A percentile compares a stretch with the other conserved stretches of the same genome.
These are phyloP conservation scores for Coemansia reversa DNA, from an alignment of 192 early-diverging fungal species.

Conservation along the genomic window DNA sequence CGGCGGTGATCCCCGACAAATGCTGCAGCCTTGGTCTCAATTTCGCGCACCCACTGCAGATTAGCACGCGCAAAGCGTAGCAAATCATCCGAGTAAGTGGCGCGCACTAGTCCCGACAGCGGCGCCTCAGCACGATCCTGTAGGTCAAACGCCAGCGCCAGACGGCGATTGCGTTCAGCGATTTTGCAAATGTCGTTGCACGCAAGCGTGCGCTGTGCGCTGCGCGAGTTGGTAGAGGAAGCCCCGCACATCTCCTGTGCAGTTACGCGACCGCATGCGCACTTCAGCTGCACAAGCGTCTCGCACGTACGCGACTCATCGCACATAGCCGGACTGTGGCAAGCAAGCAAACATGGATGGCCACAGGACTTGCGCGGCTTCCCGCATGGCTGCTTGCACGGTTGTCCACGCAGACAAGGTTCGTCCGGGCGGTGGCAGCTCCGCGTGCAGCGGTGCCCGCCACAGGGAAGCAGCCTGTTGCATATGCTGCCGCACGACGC, in stretches of 20 bases:
- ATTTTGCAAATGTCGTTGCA: conserved; percentile 85
- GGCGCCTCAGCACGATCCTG: conserved; percentile 48
- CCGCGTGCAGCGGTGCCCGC: conserved; percentile 76
- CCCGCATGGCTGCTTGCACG: conserved; percentile 73
- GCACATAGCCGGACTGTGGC: conserved; percentile 78
- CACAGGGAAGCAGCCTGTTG: conserved; percentile 59
- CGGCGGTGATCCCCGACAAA: conserved; percentile 64
- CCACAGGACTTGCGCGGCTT: conserved; percentile 78
- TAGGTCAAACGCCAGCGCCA: conserved; percentile 79
- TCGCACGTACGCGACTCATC: conserved; percentile 73
- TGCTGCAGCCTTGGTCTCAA: conserved; percentile 65
- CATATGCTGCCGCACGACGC: conserved; percentile 66
- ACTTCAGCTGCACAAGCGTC: conserved; percentile 58
- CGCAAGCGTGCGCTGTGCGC: conserved; percentile 47
- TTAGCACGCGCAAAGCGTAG: conserved; percentile 67
- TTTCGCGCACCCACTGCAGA: conserved; percentile 62
- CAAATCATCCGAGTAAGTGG: conserved; percentile 63
- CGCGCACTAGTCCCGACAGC: conserved; percentile 35
- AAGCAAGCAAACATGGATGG: conserved; percentile 71
- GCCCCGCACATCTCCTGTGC: conserved; percentile 69
- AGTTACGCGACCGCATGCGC: conserved; percentile 72
- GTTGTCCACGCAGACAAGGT: conserved; percentile 62
- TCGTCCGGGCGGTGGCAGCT: conserved; percentile 76
- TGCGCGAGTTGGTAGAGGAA: conserved; percentile 46
- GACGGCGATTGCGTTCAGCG: conserved; percentile 71